Evolutionary conservation across 2,329 filamentous ascomycete genomes (phyloP).

Genomic region (Teratosphaeria destructans): DNA sequence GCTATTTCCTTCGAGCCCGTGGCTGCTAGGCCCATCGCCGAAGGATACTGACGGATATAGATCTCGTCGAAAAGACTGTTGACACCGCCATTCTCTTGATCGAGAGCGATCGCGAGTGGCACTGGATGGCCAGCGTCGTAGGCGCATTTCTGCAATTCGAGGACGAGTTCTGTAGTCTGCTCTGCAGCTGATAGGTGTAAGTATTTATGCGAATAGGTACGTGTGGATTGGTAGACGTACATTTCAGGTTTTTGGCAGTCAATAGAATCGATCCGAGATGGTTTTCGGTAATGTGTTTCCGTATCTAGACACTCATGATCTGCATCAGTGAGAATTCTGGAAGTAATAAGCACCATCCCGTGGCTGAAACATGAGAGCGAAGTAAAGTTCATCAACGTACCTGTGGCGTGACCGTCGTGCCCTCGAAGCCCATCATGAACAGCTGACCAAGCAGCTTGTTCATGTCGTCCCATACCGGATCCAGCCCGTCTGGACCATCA

Average conservation of each 20-base stretch:
- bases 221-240: conserved; percentile 37
- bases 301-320: conserved; percentile 46
- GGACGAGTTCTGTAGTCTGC: conserved; percentile 76
- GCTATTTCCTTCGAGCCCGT: conserved; percentile 76
- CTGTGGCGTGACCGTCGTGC: conserved; percentile 63
- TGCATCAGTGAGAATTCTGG: neutral
- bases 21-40: conserved; percentile 92
- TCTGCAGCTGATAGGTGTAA: conserved; percentile 60
- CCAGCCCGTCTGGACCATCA: conserved; percentile 28
- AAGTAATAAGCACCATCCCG: neutral
- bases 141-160: conserved; percentile 86
- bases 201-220: neutral
- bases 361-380: neutral
- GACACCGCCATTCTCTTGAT: conserved; percentile 96
- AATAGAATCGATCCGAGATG: conserved; percentile 81
- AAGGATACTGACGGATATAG: conserved; percentile 92
- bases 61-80: conserved; percentile 95
- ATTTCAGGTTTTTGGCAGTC: conserved; percentile 77
- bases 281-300: conserved; percentile 67
- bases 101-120: conserved; percentile 79
- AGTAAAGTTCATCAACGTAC: neutral
- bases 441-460: conserved; percentile 43
- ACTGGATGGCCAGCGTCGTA: conserved; percentile 82
- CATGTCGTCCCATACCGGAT: conserved; percentile 58
- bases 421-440: conserved; percentile 67